Evolutionary conservation across 495 filamentous ascomycete species (phyloP).

Genomic region (Cetradonia linearis): DNA sequence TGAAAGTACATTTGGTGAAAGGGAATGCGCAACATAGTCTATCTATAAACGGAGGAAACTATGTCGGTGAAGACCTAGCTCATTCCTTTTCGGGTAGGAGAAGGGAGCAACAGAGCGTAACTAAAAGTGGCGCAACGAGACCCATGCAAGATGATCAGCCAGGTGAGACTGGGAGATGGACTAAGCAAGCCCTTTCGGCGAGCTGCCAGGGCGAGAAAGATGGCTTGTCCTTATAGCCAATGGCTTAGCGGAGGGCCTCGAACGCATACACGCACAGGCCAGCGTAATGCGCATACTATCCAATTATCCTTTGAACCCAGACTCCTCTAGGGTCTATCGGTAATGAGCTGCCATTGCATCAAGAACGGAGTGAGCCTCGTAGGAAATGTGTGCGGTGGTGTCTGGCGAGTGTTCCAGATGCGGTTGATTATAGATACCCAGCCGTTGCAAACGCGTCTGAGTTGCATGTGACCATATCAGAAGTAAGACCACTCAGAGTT

Average conservation of each 20-base stretch:
- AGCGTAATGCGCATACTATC: background rate
- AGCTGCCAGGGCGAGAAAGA: conserved; percentile 2
- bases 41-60: background rate
- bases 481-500: too few relatives aligned
- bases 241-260: conserved; percentile 4
- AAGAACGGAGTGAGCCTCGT: background rate
- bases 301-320: background rate
- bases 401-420: background rate
- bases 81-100: background rate
- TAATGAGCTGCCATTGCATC: background rate
- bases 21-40: background rate
- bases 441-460: background rate
- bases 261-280: conserved; percentile 10
- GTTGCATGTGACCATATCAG: background rate
- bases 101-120: conserved; percentile 1
- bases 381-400: background rate
- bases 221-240: conserved; percentile 12
- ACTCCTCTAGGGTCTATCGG: too few relatives aligned
- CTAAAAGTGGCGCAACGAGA: conserved; percentile 5
- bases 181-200: background rate
- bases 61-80: background rate
- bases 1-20: background rate
- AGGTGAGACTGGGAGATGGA: background rate
- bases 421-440: background rate
- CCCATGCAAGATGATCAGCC: conserved; percentile 10